phyloP scores from a whole-genome alignment of 352 stramenopile species.

The Lagenidium giganteum region DNA sequence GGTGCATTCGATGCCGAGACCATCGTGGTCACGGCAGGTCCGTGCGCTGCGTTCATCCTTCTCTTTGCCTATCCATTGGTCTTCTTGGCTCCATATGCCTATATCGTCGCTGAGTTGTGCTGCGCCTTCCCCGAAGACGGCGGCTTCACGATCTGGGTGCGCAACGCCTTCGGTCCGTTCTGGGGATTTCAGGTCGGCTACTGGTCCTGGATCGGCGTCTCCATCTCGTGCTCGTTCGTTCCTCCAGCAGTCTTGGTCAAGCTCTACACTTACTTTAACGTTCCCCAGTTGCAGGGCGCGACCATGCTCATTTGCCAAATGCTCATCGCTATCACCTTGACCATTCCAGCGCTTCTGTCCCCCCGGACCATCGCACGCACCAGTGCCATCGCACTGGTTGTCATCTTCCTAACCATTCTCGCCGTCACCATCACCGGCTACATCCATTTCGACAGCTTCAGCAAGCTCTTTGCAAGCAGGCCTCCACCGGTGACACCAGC shows the following conservation, averaged over 20 bases:
- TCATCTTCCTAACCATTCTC: conserved; percentile 85
- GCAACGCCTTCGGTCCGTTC: conserved; percentile 84
- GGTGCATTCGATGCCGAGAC: conserved; percentile 17
- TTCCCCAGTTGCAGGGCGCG: conserved; percentile 20
- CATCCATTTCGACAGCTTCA: too few species aligned
- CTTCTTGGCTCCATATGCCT: conserved; percentile 84
- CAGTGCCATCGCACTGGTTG: too few species aligned
- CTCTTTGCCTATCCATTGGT: conserved; percentile 81
- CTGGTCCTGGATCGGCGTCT: conserved; percentile 74
- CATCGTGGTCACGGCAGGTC: conserved; percentile 20
- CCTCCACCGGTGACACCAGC: conserved; percentile 19
- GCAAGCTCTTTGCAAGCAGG: conserved; percentile 33
- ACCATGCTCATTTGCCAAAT: too few species aligned
- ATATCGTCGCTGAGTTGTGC: conserved; percentile 89
- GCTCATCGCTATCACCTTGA: too few species aligned
- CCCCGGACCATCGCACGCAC: too few species aligned
- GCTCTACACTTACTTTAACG: conserved; percentile 24
- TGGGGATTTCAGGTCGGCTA: conserved; percentile 72
- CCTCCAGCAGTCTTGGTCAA: conserved; percentile 16
- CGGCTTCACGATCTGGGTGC: conserved; percentile 86
- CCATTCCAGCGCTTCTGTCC: too few species aligned
- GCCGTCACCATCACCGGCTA: conserved; percentile 50
- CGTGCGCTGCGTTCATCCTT: conserved; percentile 64
- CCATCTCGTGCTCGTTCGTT: conserved; percentile 54
- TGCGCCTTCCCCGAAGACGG: conserved; percentile 80